Base-by-base conservation (phyloP, 116 monocot genomes). In the Zostera marina region DNA sequence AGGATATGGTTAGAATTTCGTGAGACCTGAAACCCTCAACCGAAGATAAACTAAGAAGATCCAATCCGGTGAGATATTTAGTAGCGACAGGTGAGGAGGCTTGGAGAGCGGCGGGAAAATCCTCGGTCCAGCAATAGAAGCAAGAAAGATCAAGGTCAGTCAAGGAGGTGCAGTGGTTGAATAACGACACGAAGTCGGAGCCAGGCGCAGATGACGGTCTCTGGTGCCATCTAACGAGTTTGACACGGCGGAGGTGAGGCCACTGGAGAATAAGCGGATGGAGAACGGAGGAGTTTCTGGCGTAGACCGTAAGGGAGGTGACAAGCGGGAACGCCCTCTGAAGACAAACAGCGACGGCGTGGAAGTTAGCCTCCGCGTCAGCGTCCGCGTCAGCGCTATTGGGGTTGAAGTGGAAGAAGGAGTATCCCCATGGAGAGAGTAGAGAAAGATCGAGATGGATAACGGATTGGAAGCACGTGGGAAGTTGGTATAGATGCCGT, bases 101-200 rank as follows among this genome's bases (percentile, higher is more conserved):
- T 8, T 57, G 54, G 40, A 98, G 66, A 11, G 98, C 98, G 0
- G 70, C 65, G 1, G 72, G 68, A 10, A 98, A 8, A 53, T 98
- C 98, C 57, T 98, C 98, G 9, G 83, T 67, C 98, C 98, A 98
- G 81, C 73, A 98, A 63, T 98, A 98, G 68, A 98, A 98, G 17
- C 59, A 55, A 4, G 83, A 83, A 43, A 98, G 81, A 59, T 98
- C 98, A 19, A 98, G 71, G 1, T 71, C 69, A 9, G 32, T 6
- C 3, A 90, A 69, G 11, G n/a, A 3, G 0, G 66, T 54, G 66
- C 86, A 91, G 16, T 59, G 9, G 22, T 62, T 26, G 19, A 98
- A 62, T 0, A 98, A 64, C 5, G 73, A 72, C 2, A 22, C 53
- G 32, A 98, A 68, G 52, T 98, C 98, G 9, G 70, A 22, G 4